A percentile compares a stretch with the other conserved stretches of the same genome.
Evolutionary conservation across 177 flowering plant genomes (phyloP).

Genomic region (Vitis hybrid): DNA sequence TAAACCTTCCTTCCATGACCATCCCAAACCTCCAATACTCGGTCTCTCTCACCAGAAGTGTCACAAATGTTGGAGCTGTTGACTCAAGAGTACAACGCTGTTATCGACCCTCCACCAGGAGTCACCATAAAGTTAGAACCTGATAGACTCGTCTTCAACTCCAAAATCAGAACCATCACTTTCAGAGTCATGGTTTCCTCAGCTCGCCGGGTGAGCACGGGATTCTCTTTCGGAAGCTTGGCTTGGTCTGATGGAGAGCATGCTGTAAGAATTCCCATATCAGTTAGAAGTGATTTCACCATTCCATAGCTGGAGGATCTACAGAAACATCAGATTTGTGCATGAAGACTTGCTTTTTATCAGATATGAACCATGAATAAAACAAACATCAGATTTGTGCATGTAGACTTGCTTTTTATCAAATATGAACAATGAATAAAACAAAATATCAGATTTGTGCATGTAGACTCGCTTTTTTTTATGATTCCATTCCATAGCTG

Average conservation of each 20-base stretch:
- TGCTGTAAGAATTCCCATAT: constrained; percentile 26
- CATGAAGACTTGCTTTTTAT: no score
- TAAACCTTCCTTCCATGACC: constrained; percentile 38
- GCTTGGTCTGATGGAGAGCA: constrained; percentile 32
- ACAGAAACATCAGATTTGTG: no score
- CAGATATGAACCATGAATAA: no score
- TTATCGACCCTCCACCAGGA: constrained; percentile 22
- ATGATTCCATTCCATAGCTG: no score
- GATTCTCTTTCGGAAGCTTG: constrained; percentile 32
- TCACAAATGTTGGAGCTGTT: constrained; percentile 34
- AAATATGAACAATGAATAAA: no score
- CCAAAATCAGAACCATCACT: constrained; percentile 12
- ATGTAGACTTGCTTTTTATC: no score
- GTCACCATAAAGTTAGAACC: constrained; percentile 20
- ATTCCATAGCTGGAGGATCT: no score
- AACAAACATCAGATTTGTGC: no score
- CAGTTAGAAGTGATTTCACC: background rate
- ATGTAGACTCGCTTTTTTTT: no score
- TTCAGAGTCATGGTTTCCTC: constrained; percentile 22
- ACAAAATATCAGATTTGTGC: no score
- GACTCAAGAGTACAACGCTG: constrained; percentile 22
- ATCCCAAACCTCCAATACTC: constrained; percentile 26
- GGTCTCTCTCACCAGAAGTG: constrained; percentile 22
- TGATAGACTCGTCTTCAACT: constrained; percentile 16
- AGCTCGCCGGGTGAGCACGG: constrained; percentile 9